Conservation (phyloP, 441 rosid genomes). For the Corymbia calophylla region DNA sequence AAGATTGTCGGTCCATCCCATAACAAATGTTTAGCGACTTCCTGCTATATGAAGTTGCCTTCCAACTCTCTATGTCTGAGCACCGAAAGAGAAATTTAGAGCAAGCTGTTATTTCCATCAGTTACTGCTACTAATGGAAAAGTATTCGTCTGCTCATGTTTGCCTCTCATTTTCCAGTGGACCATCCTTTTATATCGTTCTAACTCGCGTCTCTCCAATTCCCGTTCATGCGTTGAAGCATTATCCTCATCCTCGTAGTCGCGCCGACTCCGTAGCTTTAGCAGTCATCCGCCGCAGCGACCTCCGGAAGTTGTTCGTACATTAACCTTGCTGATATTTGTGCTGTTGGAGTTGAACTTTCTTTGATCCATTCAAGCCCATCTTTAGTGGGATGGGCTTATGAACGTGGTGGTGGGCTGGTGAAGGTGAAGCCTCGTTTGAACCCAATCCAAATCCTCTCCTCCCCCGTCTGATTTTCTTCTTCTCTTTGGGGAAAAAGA, state of each 20-base stretch:
- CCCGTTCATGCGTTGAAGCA: background rate
- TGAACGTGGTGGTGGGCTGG: background rate
- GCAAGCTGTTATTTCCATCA: background rate
- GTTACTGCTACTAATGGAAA: background rate
- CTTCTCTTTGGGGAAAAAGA: background rate
- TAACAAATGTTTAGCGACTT: background rate
- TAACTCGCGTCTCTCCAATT: background rate
- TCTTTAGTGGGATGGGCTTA: background rate
- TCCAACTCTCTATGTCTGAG: background rate
- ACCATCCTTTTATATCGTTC: background rate
- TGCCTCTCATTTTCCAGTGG: background rate
- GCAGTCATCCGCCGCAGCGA: background rate
- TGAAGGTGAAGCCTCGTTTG: background rate
- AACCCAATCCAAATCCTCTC: background rate
- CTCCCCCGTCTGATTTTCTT: background rate
- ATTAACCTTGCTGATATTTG: background rate
- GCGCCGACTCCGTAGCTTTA: background rate
- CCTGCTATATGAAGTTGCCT: background rate
- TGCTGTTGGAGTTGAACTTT: background rate
- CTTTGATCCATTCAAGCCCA: background rate
- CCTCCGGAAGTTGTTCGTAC: background rate
- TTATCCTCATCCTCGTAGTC: background rate
- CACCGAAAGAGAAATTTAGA: background rate
- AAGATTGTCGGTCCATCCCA: background rate
- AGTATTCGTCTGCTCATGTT: background rate